These are phyloP conservation scores for Nissolia schottii DNA, from an alignment of 306 rosid species.

Conservation along the genomic window DNA sequence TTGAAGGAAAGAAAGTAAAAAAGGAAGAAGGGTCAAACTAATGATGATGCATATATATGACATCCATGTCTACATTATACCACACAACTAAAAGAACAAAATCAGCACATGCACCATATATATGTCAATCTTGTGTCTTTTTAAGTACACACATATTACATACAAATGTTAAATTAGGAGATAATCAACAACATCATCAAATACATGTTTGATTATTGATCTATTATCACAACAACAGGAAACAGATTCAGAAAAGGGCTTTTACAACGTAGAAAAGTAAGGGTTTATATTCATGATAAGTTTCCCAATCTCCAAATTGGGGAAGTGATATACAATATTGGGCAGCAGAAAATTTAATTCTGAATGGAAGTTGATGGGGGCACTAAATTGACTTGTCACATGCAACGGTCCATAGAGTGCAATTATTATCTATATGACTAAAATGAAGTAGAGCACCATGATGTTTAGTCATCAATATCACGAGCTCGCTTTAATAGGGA, in stretches of 20 bases:
- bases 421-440: no score
- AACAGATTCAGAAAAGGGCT: no score
- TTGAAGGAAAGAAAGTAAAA: background rate
- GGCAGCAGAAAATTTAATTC: no score
- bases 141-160: background rate
- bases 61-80: no score
- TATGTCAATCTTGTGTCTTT: no score
- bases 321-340: no score
- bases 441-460: no score
- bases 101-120: background rate
- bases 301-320: no score
- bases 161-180: background rate
- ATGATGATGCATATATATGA: slow-evolving; percentile 32
- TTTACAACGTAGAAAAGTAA: background rate
- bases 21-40: slow-evolving; percentile 38
- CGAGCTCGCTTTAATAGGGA: no score
- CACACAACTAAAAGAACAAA: background rate
- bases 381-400: background rate
- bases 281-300: no score
- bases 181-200: background rate
- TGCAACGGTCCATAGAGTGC: background rate
- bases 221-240: background rate
- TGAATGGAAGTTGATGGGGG: no score
- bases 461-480: no score
- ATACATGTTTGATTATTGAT: background rate